A percentile compares a stretch with the other conserved stretches of the same genome.
phyloP scores from a whole-genome alignment of 2,329 filamentous ascomycete genomes.

The Arthroderma uncinatum region DNA sequence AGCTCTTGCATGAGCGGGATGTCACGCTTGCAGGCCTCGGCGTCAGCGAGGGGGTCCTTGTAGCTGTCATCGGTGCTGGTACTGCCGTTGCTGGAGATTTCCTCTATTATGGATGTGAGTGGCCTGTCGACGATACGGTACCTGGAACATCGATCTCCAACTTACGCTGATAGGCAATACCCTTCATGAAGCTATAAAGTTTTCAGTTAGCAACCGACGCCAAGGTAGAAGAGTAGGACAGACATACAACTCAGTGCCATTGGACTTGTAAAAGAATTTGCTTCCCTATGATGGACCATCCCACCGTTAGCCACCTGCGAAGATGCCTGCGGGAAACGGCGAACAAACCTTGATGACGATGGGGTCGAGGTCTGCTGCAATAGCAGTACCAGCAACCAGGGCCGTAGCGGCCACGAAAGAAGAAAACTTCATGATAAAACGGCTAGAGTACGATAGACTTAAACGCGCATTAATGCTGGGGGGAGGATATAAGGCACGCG shows the following conservation, averaged over 20 bases:
- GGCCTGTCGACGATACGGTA: slow-evolving; percentile 45
- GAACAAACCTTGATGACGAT: slow-evolving; percentile 53
- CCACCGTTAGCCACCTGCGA: slow-evolving; percentile 26
- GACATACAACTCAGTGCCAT: slow-evolving; percentile 60
- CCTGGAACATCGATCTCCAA: no score
- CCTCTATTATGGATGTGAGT: background rate
- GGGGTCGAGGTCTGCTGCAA: slow-evolving; percentile 45
- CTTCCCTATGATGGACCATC: slow-evolving; percentile 43
- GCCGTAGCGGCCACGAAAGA: slow-evolving; percentile 41
- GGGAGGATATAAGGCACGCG: background rate
- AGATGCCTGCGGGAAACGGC: background rate
- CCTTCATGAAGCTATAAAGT: slow-evolving; percentile 62
- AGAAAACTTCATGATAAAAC: slow-evolving; percentile 47
- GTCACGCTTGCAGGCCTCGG: slow-evolving; percentile 64
- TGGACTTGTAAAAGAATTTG: slow-evolving; percentile 84
- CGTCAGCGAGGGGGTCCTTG: slow-evolving; percentile 71
- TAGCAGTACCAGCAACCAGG: slow-evolving; percentile 39
- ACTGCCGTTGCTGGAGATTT: slow-evolving; percentile 32
- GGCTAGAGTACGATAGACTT: background rate
- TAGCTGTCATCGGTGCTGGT: slow-evolving; percentile 88
- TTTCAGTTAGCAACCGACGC: slow-evolving; percentile 1
- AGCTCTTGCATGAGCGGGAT: slow-evolving; percentile 68
- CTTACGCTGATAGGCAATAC: slow-evolving; percentile 92
- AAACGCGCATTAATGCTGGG: background rate
- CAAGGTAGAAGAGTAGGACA: slow-evolving; percentile 49